Evolutionary conservation across 1,284 basidiomycete genomes (phyloP), one percentile per base, ranked within the genome.

Genomic region (Ceratobasidium sp.): DNA sequence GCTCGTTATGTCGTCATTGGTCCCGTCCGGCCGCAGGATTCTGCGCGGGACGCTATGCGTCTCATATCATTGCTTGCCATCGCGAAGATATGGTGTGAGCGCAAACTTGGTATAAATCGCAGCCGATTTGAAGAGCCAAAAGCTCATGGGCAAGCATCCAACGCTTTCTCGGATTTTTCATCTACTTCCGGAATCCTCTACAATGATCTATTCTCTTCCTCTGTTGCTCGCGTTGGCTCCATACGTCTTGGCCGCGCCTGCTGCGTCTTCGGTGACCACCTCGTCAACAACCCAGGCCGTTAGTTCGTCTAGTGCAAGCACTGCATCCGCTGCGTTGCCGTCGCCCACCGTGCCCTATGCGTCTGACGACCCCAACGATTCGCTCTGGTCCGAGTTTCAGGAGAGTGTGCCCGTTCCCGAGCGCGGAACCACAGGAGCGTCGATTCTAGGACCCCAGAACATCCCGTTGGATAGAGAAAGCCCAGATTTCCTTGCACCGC

Each of bases 391-490:
- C 19, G n/a, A 76, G 34, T 76, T 73, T 34, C 72, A 74, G n/a
- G 39, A 34, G 5, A 31, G n/a, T n/a, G 61, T 46, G 27, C 61
- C 72, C 8, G 27, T 41, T 14, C 61, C 48, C 64, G 9, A 37
- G 34, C 34, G 61, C 16, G 61, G 61, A 1, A 31, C 61, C 0
- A 6, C 27, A 8, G 72, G 72, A 7, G 39, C 24, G 1, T 13
- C 8, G 9, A 46, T 74, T 11, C 46, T 64, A 19, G 89, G 89
- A 9, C 89, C 89, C 29, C 83, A 85, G 76, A 87, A 91, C 81
- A 74, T 84, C 19, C 80, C 82, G 48, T 78, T 89, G 34, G 86
- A 86, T 76, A 82, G 84, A 63, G 82, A 89, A 68, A 90, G 89
- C 77, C 85, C 89, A 0, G 89, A 90, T 79, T 37, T 37, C 9